phyloP scores from a whole-genome alignment of 331 rosid genomes.

The Acacia concinna region DNA sequence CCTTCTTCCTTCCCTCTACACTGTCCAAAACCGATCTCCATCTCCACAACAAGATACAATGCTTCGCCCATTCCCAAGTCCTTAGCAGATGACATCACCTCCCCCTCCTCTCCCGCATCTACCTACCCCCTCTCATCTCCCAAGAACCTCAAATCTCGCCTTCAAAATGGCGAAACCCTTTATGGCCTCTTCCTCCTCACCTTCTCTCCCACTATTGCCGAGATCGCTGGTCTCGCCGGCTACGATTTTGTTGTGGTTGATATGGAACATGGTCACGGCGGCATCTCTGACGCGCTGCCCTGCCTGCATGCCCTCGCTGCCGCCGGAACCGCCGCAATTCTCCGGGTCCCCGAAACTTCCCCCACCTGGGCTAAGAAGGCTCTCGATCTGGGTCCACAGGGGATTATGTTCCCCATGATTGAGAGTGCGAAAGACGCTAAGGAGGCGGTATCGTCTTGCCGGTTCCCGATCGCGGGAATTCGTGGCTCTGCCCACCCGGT shows the following conservation, averaged over 20 bases:
- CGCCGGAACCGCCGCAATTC: conserved; percentile 60
- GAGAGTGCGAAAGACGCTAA: conserved; percentile 56
- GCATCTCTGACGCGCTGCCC: conserved; percentile 60
- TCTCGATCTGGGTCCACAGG: conserved; percentile 87
- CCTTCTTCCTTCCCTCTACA: background rate
- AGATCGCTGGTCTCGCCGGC: conserved; percentile 78
- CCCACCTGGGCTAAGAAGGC: conserved; percentile 85
- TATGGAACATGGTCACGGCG: conserved; percentile 90
- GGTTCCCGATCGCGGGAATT: conserved; percentile 67
- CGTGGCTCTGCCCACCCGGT: conserved; percentile 89
- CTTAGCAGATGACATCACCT: background rate
- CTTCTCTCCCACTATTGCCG: conserved; percentile 80
- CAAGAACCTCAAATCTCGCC: conserved; percentile 64
- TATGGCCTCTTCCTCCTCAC: conserved; percentile 79
- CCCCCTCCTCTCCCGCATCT: background rate
- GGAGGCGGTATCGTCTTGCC: conserved; percentile 74
- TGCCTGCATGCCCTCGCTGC: conserved; percentile 84
- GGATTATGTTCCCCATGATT: conserved; percentile 87
- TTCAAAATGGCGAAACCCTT: conserved; percentile 65
- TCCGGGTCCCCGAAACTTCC: conserved; percentile 68
- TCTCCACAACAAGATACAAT: background rate
- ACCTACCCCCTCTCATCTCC: background rate
- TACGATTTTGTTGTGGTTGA: conserved; percentile 81
- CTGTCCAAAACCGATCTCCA: background rate
- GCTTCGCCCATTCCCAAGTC: conserved; percentile 25